Evolutionary conservation across 2,329 filamentous ascomycete species (phyloP).

Genomic region (Cytospora piceicola): DNA sequence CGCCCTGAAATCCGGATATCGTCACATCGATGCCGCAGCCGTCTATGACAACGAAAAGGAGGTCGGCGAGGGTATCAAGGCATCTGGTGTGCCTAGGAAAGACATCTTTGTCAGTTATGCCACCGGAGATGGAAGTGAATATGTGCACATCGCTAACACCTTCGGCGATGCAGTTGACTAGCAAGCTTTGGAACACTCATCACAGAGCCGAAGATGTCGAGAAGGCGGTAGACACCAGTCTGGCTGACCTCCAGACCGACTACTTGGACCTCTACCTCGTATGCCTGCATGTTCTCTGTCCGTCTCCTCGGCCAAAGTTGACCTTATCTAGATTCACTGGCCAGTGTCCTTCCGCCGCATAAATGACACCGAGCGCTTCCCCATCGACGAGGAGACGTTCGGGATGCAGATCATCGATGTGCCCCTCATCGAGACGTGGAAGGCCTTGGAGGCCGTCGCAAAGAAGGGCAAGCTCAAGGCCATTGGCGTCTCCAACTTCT

Average conservation of each 20-base stretch:
- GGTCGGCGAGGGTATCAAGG: conserved; percentile 42
- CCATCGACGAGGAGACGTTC: conserved; percentile 47
- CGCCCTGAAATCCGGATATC: conserved; percentile 43
- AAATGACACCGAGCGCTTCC: conserved; percentile 45
- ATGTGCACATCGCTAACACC: neutral
- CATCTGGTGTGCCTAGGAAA: conserved; percentile 38
- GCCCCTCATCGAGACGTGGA: conserved; percentile 58
- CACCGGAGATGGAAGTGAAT: neutral
- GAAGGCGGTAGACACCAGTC: conserved; percentile 45
- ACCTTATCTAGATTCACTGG: conserved; percentile 52
- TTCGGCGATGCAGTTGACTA: conserved; percentile 43
- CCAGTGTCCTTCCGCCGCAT: conserved; percentile 47
- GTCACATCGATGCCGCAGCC: conserved; percentile 47
- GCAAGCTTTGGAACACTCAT: conserved; percentile 60
- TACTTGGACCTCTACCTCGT: conserved; percentile 51
- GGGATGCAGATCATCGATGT: conserved; percentile 48
- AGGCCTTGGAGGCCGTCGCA: conserved; percentile 59
- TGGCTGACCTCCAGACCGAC: conserved; percentile 48
- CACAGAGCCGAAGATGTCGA: conserved; percentile 49
- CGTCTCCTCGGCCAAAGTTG: neutral
- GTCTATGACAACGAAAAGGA: conserved; percentile 42
- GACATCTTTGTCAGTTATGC: conserved; percentile 37
- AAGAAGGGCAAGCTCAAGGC: conserved; percentile 54
- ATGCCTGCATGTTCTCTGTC: conserved; percentile 35
- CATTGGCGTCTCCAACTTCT: conserved; percentile 62